A percentile compares a stretch with the other conserved stretches of the same genome.
phyloP scores from a whole-genome alignment of 1,139 yeast species.

The Yamadazyma siamensis region DNA sequence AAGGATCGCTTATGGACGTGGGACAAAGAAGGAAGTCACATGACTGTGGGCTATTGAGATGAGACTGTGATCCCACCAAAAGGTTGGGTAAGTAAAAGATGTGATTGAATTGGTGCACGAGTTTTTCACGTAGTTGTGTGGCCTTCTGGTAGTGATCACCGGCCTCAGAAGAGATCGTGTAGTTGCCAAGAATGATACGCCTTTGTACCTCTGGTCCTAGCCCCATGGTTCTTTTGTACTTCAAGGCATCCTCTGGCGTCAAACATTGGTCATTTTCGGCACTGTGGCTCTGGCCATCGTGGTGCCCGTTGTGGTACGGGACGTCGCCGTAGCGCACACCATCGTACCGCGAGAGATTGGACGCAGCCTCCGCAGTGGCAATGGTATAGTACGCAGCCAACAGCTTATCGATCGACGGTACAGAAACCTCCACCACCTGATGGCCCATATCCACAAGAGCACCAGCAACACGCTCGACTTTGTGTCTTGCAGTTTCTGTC shows the following conservation, averaged over 20 bases:
- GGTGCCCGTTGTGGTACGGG: slow-evolving; percentile 16
- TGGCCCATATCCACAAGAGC: slow-evolving; percentile 49
- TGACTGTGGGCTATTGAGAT: slow-evolving; percentile 17
- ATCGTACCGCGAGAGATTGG: slow-evolving; percentile 85
- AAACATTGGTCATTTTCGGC: slow-evolving; percentile 12
- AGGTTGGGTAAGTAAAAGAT: slow-evolving; percentile 56
- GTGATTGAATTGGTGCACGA: slow-evolving; percentile 63
- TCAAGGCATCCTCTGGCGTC: slow-evolving; percentile 38
- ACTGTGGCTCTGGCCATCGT: too few species aligned
- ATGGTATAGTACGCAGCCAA: slow-evolving; percentile 85
- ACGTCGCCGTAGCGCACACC: slow-evolving; percentile 90
- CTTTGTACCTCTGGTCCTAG: slow-evolving; percentile 84
- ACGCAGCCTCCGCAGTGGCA: slow-evolving; percentile 92
- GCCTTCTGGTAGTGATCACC: slow-evolving; percentile 83
- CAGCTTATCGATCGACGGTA: slow-evolving; percentile 65
- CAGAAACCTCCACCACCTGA: slow-evolving; percentile 56
- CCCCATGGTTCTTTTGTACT: slow-evolving; percentile 57
- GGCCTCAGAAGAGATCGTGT: slow-evolving; percentile 71
- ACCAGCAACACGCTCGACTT: slow-evolving; percentile 46
- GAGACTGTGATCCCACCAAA: slow-evolving; percentile 17
- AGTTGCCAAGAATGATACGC: slow-evolving; percentile 81
- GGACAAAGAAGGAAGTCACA: slow-evolving; percentile 77
- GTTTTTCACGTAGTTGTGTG: slow-evolving; percentile 55
- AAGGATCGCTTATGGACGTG: slow-evolving; percentile 63
- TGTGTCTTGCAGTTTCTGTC: slow-evolving; percentile 39